These are phyloP conservation scores for Penicillium corylophilum DNA, from an alignment of 2,329 filamentous ascomycete species.

Conservation along the genomic window DNA sequence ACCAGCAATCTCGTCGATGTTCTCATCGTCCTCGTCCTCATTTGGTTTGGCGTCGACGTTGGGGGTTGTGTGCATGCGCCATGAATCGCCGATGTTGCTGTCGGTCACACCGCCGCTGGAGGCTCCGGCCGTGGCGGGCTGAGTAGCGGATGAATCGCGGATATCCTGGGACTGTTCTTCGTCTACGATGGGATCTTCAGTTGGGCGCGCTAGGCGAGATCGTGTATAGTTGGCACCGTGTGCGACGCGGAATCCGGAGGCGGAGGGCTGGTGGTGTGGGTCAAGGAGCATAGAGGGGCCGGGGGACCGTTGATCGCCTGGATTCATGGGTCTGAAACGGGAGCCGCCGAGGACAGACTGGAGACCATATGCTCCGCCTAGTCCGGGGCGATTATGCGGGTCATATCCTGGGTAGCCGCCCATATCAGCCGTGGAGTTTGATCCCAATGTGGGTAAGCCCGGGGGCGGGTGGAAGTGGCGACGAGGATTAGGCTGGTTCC, in stretches of 20 bases:
- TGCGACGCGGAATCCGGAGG: conserved; percentile 36
- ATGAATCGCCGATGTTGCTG: conserved; percentile 59
- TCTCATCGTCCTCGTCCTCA: conserved; percentile 49
- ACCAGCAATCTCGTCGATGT: conserved; percentile 47
- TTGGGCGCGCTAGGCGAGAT: conserved; percentile 30
- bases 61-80: conserved; percentile 46
- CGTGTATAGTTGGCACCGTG: conserved; percentile 29
- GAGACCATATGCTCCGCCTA: conserved; percentile 23
- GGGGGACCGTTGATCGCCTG: conserved; percentile 36
- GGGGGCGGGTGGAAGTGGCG: conserved; percentile 73
- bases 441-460: conserved; percentile 69
- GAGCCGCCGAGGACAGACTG: conserved; percentile 30
- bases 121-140: conserved; percentile 24
- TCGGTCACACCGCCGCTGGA: conserved; percentile 47
- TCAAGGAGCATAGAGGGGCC: conserved; percentile 48
- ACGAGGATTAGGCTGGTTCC: conserved; percentile 53
- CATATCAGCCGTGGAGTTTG: conserved; percentile 52
- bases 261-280: conserved; percentile 47
- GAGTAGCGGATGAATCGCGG: conserved; percentile 16
- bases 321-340: conserved; percentile 23
- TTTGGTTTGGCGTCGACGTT: conserved; percentile 35
- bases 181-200: conserved; percentile 32
- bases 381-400: conserved; percentile 17
- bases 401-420: conserved; percentile 44
- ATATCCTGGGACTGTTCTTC: conserved; percentile 25